Conservation (phyloP, 148 eudicot species). For the Limonium bicolor region DNA sequence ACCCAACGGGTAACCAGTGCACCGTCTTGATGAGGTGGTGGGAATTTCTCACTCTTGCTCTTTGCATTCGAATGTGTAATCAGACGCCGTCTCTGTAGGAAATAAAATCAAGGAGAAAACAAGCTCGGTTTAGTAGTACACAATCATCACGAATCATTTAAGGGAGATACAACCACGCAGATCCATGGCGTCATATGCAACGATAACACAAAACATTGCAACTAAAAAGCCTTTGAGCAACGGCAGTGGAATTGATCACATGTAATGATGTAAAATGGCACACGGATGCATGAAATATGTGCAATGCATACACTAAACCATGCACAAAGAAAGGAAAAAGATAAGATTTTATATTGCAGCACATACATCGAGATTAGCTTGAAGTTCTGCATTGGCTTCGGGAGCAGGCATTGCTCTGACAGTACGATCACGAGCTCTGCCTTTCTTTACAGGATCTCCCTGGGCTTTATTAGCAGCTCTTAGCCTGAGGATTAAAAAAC, state of each 20-base stretch:
- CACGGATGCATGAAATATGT: background rate
- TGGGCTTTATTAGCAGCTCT: constrained; percentile 65
- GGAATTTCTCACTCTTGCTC: constrained; percentile 97
- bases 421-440: constrained; percentile 55
- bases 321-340: background rate
- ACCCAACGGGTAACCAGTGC: constrained; percentile 78
- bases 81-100: constrained; percentile 70
- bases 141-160: background rate
- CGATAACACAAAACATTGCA: background rate
- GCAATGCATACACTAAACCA: background rate
- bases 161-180: background rate
- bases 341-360: background rate
- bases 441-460: constrained; percentile 50
- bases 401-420: constrained; percentile 70
- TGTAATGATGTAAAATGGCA: too few relatives aligned
- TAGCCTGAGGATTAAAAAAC: constrained; percentile 21
- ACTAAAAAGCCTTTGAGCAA: background rate
- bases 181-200: background rate
- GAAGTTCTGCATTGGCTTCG: constrained; percentile 95
- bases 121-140: background rate
- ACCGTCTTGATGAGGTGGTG: constrained; percentile 97
- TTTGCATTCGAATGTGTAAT: constrained; percentile 87
- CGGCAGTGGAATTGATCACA: too few relatives aligned
- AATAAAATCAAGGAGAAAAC: background rate
- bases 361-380: constrained; percentile 84